phyloP scores from a whole-genome alignment of 805 yeast genomes.

The Kodamaea neixiangensis region DNA sequence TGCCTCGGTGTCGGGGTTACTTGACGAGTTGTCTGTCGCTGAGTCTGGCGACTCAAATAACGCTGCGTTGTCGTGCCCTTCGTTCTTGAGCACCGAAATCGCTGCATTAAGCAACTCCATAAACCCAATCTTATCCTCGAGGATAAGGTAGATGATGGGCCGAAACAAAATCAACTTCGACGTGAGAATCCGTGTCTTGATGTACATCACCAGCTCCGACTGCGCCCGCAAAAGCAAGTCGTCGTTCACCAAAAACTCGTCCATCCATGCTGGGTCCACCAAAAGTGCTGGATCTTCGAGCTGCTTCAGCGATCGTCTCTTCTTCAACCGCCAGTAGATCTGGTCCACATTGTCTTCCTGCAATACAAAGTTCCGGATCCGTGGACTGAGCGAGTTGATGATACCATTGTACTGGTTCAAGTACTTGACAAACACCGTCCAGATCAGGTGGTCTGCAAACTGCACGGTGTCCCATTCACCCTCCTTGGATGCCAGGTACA shows the following conservation, averaged over 20 bases:
- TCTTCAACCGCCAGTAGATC: conserved; percentile 29
- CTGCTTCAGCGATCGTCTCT: conserved; percentile 9
- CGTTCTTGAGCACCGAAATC: conserved; percentile 15
- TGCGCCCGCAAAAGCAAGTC: conserved; percentile 35
- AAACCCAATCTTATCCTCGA: conserved; percentile 30
- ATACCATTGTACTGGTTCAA: conserved; percentile 40
- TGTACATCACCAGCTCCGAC: conserved; percentile 39
- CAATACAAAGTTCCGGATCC: conserved; percentile 32
- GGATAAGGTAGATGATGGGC: conserved; percentile 34
- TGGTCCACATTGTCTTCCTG: conserved; percentile 34
- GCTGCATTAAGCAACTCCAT: conserved; percentile 31
- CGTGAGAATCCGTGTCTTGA: conserved; percentile 36
- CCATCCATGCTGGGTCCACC: conserved; percentile 23
- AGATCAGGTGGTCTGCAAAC: conserved; percentile 23
- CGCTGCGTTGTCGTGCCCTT: neutral
- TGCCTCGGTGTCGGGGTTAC: conserved; percentile 10
- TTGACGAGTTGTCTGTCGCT: conserved; percentile 9
- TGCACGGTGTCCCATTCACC: conserved; percentile 26
- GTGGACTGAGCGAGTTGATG: conserved; percentile 37
- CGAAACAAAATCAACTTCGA: conserved; percentile 36
- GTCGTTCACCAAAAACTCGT: conserved; percentile 36
- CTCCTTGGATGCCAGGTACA: conserved; percentile 15
- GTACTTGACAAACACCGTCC: conserved; percentile 33
- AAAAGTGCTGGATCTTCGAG: conserved; percentile 6
- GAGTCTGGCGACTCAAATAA: conserved; percentile 12